Conservation (phyloP, 140 eudicot species). For the Flaveria floridana region DNA sequence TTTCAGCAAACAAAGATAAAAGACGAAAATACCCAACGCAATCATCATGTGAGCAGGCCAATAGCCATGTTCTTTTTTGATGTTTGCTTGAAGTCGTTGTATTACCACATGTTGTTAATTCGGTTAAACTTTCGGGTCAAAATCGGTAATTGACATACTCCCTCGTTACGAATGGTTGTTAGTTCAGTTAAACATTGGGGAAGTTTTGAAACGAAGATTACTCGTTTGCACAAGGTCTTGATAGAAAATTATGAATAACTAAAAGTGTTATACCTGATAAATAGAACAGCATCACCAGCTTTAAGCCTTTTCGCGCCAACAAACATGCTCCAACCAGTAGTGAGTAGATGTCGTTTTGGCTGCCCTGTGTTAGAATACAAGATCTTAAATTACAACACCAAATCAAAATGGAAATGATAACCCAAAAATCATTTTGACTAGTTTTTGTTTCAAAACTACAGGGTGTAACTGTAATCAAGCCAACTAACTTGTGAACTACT, state of each 20-base stretch:
- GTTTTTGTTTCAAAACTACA: neutral
- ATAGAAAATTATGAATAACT: neutral
- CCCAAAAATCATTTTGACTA: neutral
- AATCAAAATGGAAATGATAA: neutral
- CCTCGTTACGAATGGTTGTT: neutral
- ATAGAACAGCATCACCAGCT: conserved; percentile 94
- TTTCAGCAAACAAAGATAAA: conserved; percentile 13
- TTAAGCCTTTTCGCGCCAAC: conserved; percentile 93
- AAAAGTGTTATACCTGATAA: conserved; percentile 58
- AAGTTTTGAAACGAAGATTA: too few species aligned
- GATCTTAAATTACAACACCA: conserved; percentile 6
- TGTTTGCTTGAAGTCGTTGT: conserved; percentile 29
- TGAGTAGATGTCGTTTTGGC: conserved; percentile 92
- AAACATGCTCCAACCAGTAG: conserved; percentile 99
- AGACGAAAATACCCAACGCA: conserved; percentile 17
- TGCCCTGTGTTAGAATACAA: conserved; percentile 60
- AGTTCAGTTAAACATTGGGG: neutral
- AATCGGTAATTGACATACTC: neutral
- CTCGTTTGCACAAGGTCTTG: neutral
- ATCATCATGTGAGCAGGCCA: conserved; percentile 25
- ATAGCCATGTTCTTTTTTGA: conserved; percentile 11
- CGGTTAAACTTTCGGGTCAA: conserved; percentile 8
- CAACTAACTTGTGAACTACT: neutral
- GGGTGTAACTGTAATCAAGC: neutral
- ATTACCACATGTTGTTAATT: conserved; percentile 23